phyloP scores from a whole-genome alignment of 2,329 filamentous ascomycete genomes.

The Fusarium dimerum region DNA sequence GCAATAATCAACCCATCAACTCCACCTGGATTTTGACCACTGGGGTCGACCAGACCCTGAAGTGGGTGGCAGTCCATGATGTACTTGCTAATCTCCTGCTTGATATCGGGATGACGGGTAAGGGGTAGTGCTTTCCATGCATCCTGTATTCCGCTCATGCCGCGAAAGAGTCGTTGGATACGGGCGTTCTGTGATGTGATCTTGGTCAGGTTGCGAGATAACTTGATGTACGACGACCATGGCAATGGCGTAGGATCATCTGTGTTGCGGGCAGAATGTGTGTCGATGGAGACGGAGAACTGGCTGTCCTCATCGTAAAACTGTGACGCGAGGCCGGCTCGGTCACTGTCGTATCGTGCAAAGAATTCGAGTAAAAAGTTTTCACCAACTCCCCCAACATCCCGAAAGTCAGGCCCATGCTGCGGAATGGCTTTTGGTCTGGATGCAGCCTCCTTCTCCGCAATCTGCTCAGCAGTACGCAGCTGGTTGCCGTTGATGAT shows the following conservation, averaged over 20 bases:
- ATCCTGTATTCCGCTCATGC: constrained; percentile 64
- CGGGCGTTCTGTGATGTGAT: constrained; percentile 62
- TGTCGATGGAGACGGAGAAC: constrained; percentile 77
- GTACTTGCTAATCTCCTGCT: constrained; percentile 69
- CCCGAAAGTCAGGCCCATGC: constrained; percentile 69
- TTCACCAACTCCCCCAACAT: constrained; percentile 73
- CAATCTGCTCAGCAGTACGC: constrained; percentile 70
- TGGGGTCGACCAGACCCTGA: constrained; percentile 69
- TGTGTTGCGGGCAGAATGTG: constrained; percentile 51
- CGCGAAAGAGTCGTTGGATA: constrained; percentile 66
- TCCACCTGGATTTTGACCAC: constrained; percentile 61
- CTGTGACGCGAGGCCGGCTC: constrained; percentile 59
- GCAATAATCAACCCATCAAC: constrained; percentile 78
- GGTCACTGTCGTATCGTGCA: constrained; percentile 70
- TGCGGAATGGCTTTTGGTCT: constrained; percentile 61
- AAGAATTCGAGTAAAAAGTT: constrained; percentile 77
- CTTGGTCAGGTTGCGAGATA: constrained; percentile 75
- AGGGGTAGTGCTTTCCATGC: constrained; percentile 70
- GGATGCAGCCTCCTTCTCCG: constrained; percentile 51
- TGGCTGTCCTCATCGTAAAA: constrained; percentile 77
- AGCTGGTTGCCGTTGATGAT: constrained; percentile 75
- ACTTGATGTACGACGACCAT: constrained; percentile 76
- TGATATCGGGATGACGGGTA: constrained; percentile 74
- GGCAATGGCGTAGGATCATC: constrained; percentile 48
- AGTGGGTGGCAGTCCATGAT: constrained; percentile 80